Base-by-base conservation (phyloP, 768 basidiomycete species). In the Paxillus ammoniavirescens region DNA sequence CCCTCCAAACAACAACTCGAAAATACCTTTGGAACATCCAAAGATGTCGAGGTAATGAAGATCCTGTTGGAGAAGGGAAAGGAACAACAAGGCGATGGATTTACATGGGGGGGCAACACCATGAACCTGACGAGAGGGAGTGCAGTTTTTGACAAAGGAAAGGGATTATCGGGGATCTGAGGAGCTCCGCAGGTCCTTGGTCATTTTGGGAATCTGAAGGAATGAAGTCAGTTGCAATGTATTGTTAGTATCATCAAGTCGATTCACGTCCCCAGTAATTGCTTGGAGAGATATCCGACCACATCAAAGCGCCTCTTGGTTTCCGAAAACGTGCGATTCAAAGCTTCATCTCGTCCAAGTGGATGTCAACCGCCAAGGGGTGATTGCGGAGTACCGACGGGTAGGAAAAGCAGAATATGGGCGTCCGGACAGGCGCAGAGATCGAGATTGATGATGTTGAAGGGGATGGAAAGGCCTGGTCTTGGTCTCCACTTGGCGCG, bases 1-100 rank as follows among this genome's bases (percentile, higher is more conserved):
- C 77, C 89, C 10, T 93, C 91, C n/a, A 83, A 87, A 46, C 93
- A 94, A 66, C 85, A 91, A 62, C 82, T 95, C 52, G 89, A 92
- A 41, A 86, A 71, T 51, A 73, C 73, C 35, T 94, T 95, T 59
- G 83, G 77, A 15, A 80, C 86, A 3, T 67, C 74, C 60, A 85
- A 83, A 45, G 84, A 91, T 40, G 66, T 74, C 17, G 89, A 89
- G 2, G 85, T 88, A 8, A 71, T 89, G 40, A 64, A 70, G 44
- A 65, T 67, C 18, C 76, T 93, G 54, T 75, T 94, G 53, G 61
- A 82, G 67, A 81, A 82, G 53, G 92, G 92, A 42, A 80, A 70
- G 51, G 74, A 78, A 48, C 82, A 89, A 61, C 52, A 73, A 4
- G 72, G 74, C 10, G 85, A 87, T 17, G 76, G 72, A 18, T 69